A percentile compares a stretch with the other conserved stretches of the same genome.
phyloP scores from a whole-genome alignment of 2,329 filamentous ascomycete species.

The Aspergillus udagawae region DNA sequence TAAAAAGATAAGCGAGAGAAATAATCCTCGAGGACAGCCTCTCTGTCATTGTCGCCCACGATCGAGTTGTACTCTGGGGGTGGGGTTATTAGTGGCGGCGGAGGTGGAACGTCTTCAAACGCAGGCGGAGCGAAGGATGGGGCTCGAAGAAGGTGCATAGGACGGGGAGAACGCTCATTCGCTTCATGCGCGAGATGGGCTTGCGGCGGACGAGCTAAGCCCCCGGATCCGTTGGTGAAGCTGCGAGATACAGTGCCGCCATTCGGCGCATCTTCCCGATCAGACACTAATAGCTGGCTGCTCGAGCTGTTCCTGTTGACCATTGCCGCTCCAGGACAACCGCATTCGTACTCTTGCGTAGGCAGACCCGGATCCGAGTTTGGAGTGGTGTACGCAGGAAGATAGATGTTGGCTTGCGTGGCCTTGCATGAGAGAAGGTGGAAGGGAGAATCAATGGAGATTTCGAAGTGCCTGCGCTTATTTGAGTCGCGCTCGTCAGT shows the following conservation, averaged over 20 bases:
- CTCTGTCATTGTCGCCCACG: conserved; percentile 64
- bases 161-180: conserved; percentile 51
- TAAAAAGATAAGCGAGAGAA: conserved; percentile 69
- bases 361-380: conserved; percentile 46
- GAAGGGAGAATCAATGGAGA: conserved; percentile 93
- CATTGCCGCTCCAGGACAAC: conserved; percentile 62
- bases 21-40: conserved; percentile 73
- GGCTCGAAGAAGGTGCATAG: conserved; percentile 77
- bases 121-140: conserved; percentile 86
- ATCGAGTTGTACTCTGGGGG: conserved; percentile 81
- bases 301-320: conserved; percentile 27
- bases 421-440: conserved; percentile 89
- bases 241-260: conserved; percentile 27
- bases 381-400: conserved; percentile 72
- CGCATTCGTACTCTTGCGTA: conserved; percentile 59
- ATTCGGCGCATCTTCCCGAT: conserved; percentile 27
- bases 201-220: conserved; percentile 44
- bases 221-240: conserved; percentile 38
- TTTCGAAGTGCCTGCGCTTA: conserved; percentile 87
- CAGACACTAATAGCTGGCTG: conserved; percentile 16
- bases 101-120: conserved; percentile 76
- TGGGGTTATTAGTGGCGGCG: conserved; percentile 70
- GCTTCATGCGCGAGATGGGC: conserved; percentile 49
- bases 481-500: conserved; percentile 71
- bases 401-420: conserved; percentile 81